Base-by-base conservation (phyloP, 805 yeast species). In the Kodamaea kakaduensis region DNA sequence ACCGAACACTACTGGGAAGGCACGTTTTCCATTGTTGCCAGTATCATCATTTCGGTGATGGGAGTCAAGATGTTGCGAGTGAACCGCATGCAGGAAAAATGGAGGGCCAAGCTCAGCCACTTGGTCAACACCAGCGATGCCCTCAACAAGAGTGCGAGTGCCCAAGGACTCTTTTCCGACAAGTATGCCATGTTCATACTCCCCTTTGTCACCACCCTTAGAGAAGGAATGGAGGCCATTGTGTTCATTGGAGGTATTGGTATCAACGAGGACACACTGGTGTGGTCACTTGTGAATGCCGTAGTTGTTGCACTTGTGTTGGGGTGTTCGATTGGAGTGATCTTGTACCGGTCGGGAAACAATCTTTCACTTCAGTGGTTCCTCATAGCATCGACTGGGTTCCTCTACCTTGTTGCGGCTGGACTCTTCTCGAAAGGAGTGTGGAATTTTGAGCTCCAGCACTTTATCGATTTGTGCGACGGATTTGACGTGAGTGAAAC, bases 191-290 rank as follows among this genome's bases (percentile, higher is more conserved):
- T 84, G 56, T 84, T 82, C 41, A 66, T 87, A 22, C 61, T 87
- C 25, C 96, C 97, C 1, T 80, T 88, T 50, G 72, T 88, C 31
- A 88, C 97, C 2, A 81, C 95, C 3, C 63, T 88, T 32, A 74
- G 96, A 53, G 96, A 88, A 58, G 95, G 96, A 1, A 64, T 88
- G 35, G 96, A 88, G 58, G 96, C 96, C 0, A 88, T 88, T 23
- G 93, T 88, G 2, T 88, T 88, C 49, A 71, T 88, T 27, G 96
- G 96, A 3, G 97, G 96, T 17, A 80, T 88, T 27, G 72, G 72
- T 3, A 77, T 84, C 36, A 50, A 51, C 35, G 58, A 54, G 10
- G 40, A 49, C 43, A 42, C 48, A n/a, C 45, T 48, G 28, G 34
- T 51, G 5, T 47, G 49, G 19, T 49, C 70, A 17, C 71, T 84